Conservation (phyloP, 2,329 filamentous ascomycete species). For the Cadophora malorum region DNA sequence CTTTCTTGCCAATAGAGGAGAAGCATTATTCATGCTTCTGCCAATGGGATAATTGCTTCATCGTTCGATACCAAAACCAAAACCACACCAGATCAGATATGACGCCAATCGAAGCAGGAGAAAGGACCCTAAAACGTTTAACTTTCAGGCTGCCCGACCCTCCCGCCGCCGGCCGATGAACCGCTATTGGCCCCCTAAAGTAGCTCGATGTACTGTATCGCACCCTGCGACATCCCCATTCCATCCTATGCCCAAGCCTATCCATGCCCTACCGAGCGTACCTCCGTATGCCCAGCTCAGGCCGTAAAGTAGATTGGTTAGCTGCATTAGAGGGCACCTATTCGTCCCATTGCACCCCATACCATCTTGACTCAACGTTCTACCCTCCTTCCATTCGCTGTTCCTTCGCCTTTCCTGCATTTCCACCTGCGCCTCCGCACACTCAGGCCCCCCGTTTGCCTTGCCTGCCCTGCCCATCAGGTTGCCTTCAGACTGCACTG, state of each 20-base stretch:
- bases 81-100: neutral
- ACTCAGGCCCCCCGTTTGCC: slow-evolving; percentile 10
- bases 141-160: slow-evolving; percentile 8
- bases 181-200: neutral
- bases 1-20: neutral
- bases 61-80: neutral
- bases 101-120: neutral
- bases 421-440: slow-evolving; percentile 1
- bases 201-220: too few relatives aligned
- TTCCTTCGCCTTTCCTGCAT: neutral
- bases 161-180: slow-evolving; percentile 14
- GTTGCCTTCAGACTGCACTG: neutral
- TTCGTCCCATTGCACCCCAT: neutral
- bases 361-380: neutral
- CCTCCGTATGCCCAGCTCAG: neutral
- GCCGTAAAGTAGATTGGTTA: slow-evolving; percentile 6
- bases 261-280: neutral
- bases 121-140: neutral
- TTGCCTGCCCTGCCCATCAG: neutral
- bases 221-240: too few relatives aligned
- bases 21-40: slow-evolving; percentile 3
- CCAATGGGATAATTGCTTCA: neutral
- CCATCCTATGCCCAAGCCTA: too few relatives aligned
- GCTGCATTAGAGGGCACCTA: slow-evolving; percentile 5
- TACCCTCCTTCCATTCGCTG: slow-evolving; percentile 15